Evolutionary conservation across 192 early-diverging fungal genomes (phyloP).

Genomic region (Backusella tuberculispora): DNA sequence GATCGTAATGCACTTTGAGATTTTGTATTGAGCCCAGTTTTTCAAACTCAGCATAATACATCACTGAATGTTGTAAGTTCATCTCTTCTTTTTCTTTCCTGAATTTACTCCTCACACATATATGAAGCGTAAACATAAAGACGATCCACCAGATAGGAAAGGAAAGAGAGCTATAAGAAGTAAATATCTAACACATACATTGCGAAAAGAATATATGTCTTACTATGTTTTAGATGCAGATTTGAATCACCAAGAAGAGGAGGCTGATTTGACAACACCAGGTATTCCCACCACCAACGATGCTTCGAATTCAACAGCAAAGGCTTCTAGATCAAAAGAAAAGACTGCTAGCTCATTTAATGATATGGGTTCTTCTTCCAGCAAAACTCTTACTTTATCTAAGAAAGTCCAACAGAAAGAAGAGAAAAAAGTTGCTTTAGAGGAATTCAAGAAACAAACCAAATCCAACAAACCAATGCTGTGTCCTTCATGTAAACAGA

Average conservation of each 20-base stretch:
- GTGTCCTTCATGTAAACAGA: not conserved
- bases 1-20: no score
- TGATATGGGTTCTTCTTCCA: not conserved
- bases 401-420: not conserved
- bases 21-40: not conserved
- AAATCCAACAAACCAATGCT: not conserved
- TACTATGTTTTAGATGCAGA: not conserved
- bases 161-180: not conserved
- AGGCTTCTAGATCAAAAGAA: not conserved
- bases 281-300: not conserved
- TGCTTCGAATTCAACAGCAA: not conserved
- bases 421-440: not conserved
- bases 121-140: not conserved
- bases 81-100: not conserved
- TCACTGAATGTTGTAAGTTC: not conserved
- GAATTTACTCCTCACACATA: not conserved
- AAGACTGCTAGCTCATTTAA: not conserved
- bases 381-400: not conserved
- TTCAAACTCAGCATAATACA: not conserved
- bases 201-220: not conserved
- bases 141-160: not conserved
- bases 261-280: not conserved
- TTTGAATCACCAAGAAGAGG: not conserved
- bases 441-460: not conserved
- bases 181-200: not conserved